Conservation (phyloP, 306 rosid species). For the Trifolium subterraneum region DNA sequence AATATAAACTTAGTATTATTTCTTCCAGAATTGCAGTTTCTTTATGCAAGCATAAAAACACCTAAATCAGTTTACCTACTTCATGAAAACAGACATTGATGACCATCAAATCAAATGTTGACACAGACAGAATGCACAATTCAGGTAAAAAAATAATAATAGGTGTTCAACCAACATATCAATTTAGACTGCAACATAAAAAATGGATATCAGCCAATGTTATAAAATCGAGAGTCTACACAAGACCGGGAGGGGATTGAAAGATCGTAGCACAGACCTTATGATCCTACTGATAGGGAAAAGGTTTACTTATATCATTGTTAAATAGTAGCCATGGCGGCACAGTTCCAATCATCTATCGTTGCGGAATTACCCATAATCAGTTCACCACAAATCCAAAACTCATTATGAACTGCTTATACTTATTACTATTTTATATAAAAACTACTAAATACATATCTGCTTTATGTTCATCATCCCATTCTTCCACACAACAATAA, state of each 20-base stretch:
- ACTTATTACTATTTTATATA: neutral
- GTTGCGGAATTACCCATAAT: constrained; percentile 16
- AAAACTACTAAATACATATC: neutral
- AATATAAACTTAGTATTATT: constrained; percentile 2
- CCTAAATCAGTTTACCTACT: constrained; percentile 13
- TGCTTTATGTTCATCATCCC: neutral
- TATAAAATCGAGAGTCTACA: too few species aligned
- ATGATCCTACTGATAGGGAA: too few species aligned
- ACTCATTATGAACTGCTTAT: constrained; percentile 3
- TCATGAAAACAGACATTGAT: neutral
- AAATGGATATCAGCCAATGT: neutral
- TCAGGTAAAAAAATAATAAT: constrained; percentile 27
- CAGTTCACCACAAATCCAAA: neutral
- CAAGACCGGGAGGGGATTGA: too few species aligned
- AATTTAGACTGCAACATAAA: constrained; percentile 6
- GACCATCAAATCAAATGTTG: constrained; percentile 19
- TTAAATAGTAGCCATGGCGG: too few species aligned
- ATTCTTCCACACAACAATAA: constrained; percentile 2
- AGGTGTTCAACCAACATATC: constrained; percentile 8
- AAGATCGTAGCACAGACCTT: neutral
- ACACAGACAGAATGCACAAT: neutral
- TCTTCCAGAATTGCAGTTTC: neutral
- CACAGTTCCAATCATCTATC: neutral
- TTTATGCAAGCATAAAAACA: constrained; percentile 14
- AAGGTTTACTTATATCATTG: too few species aligned